Evolutionary conservation across 345 rosid species (phyloP), one percentile per base, ranked within the genome.

Genomic region (Hypericum androsaemum): DNA sequence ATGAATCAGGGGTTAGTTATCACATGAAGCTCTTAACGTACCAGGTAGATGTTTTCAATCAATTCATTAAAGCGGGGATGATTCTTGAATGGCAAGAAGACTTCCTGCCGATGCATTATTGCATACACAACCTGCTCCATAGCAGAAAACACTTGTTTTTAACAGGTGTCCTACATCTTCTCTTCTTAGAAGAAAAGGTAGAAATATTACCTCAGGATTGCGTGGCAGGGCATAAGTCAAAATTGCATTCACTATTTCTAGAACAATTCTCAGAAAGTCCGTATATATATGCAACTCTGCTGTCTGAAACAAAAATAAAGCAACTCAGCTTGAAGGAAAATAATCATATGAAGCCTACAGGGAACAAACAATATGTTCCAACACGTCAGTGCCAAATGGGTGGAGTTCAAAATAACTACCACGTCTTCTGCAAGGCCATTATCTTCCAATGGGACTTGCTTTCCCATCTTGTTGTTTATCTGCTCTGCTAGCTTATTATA

Each of bases 131-230:
- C 82, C 98, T 88, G 77, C 65, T 39, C 64, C 9, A 60, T 54
- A 9, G 22, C 50, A 64, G 12, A 36, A 10, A 50, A 52, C 11
- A n/a, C n/a, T n/a, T n/a, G n/a, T n/a, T n/a, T n/a, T n/a, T n/a
- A n/a, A n/a, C n/a, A n/a, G n/a, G n/a, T n/a, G n/a, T n/a, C n/a
- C n/a, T n/a, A n/a, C n/a, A n/a, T n/a, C n/a, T n/a, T n/a, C n/a
- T n/a, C n/a, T n/a, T n/a, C n/a, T n/a, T n/a, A n/a, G n/a, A n/a
- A n/a, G n/a, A n/a, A n/a, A n/a, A n/a, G n/a, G n/a, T n/a, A n/a
- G n/a, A n/a, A n/a, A n/a, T n/a, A n/a, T n/a, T 72, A 92, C 97
- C 90, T 92, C 98, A 0, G 98, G 98, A 77, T 92, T 92, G 53
- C 84, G 83, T 12, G 98, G 95, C 45, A 92, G 71, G 39, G 95